A percentile compares a stretch with the other conserved stretches of the same genome.
These are phyloP conservation scores for Nannochloris sp. DNA, from an alignment of 139 green algal species.

Conservation along the genomic window DNA sequence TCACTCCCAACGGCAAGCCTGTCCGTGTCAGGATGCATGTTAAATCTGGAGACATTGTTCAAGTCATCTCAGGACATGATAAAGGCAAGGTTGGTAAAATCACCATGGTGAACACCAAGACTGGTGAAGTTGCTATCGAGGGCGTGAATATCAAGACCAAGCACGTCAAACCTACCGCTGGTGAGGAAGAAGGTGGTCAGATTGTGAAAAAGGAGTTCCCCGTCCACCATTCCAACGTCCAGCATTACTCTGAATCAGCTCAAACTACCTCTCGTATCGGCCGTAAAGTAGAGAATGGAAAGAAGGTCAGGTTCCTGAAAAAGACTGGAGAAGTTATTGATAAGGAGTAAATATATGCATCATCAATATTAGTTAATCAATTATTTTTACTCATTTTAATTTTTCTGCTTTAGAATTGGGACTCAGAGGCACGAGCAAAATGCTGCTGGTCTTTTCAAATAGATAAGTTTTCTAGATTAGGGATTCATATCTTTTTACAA, in stretches of 20 bases:
- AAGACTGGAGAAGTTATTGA: constrained; percentile 78
- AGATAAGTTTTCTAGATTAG: no score
- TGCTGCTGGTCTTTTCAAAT: no score
- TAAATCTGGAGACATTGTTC: constrained; percentile 79
- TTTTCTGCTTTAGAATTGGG: neutral
- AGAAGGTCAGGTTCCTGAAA: constrained; percentile 78
- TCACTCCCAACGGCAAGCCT: constrained; percentile 75
- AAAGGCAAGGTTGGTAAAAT: constrained; percentile 93
- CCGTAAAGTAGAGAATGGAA: constrained; percentile 47
- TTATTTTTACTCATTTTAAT: neutral
- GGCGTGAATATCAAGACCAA: constrained; percentile 92
- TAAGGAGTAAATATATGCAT: neutral
- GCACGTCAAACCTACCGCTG: constrained; percentile 59
- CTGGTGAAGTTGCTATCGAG: constrained; percentile 77
- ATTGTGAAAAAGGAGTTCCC: constrained; percentile 80
- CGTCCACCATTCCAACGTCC: constrained; percentile 95
- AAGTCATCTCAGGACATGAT: constrained; percentile 85
- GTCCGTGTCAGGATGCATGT: constrained; percentile 78
- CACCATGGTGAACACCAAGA: constrained; percentile 60
- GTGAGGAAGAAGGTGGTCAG: constrained; percentile 68
- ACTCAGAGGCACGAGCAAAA: neutral
- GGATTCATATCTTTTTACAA: no score
- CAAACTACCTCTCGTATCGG: constrained; percentile 33
- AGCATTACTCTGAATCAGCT: constrained; percentile 79
- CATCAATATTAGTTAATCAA: neutral